Evolutionary conservation across 176 grass and related monocot genomes (phyloP).

Genomic region (Lolium rigidum): DNA sequence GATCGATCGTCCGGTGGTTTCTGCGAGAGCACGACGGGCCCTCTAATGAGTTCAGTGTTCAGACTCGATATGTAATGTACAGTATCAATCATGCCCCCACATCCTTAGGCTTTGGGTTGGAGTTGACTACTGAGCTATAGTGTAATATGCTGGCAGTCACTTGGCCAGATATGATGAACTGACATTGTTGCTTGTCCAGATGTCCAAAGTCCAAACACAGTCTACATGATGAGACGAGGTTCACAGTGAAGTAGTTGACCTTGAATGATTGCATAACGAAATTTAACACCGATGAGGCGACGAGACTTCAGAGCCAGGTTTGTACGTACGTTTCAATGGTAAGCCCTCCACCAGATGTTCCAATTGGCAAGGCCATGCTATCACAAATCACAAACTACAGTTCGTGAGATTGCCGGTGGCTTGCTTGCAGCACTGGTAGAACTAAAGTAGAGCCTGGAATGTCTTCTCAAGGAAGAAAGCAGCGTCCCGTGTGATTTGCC

Average conservation of each 20-base stretch:
- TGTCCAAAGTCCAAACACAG: neutral
- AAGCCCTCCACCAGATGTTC: no score
- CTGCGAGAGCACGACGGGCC: neutral
- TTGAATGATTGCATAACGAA: neutral
- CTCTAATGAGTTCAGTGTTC: neutral
- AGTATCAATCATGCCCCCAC: neutral
- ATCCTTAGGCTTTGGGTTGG: neutral
- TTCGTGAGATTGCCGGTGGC: neutral
- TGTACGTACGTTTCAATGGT: neutral
- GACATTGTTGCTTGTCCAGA: neutral
- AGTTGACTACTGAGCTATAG: neutral
- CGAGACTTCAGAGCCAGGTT: no score
- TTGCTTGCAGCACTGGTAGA: neutral
- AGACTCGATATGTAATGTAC: neutral
- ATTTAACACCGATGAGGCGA: neutral
- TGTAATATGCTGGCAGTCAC: neutral
- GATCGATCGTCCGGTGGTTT: neutral
- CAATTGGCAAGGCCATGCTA: no score
- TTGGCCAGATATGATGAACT: no score
- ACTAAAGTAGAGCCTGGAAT: neutral
- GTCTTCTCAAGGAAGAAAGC: neutral
- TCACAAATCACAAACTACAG: neutral
- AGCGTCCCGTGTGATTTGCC: neutral
- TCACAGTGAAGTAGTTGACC: slow-evolving; percentile 30
- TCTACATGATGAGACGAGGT: neutral